Evolutionary conservation across 495 filamentous ascomycete genomes (phyloP), one percentile per base, ranked within the genome.

Genomic region (Platismatia glauca): DNA sequence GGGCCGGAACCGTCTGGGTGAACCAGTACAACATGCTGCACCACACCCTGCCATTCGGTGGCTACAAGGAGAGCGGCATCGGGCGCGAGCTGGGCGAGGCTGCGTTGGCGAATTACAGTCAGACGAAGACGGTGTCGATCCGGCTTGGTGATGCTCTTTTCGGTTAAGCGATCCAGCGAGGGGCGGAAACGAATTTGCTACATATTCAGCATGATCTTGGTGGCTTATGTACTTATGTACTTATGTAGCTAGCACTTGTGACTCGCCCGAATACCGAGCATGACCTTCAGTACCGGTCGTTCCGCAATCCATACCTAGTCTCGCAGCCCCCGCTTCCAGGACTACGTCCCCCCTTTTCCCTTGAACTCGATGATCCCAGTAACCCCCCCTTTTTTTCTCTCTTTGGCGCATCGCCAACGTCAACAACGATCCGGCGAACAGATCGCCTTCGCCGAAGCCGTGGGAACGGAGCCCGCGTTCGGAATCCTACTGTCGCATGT

Each of bases 31-130:
- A 98, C 81, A 75, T 89, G 70, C 81, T 97, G 57, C 83, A 88
- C 74, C 86, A 89, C 77, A 85, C 88, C 74, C 73, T 84, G 69
- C 91, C 91, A 53, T 96, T 96, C 73, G 91, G 91, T 75, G 92
- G 92, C 55, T 97, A 81, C 85, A 96, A 96, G 85, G 84, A 90
- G 78, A 89, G 85, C 43, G 95, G 94, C 76, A 86, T 97, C 60
- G 94, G 94, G 62, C 89, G 94, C 68, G 94, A 98, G 77, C 81
- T 97, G 41, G 94, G 94, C 66, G 91, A 95, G 80, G 92, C 87
- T 59, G 94, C 92, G 11, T 76, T 98, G 56, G 86, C 86, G 63
- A 96, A 96, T 81, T 97, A 97, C 77, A 91, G 86, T 48, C 89
- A 98, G 78, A 75, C 82, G 67, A 88, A 88, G 82, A 82, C 85